Conservation (phyloP, 2,329 filamentous ascomycete genomes). For the Verruconis gallopava region DNA sequence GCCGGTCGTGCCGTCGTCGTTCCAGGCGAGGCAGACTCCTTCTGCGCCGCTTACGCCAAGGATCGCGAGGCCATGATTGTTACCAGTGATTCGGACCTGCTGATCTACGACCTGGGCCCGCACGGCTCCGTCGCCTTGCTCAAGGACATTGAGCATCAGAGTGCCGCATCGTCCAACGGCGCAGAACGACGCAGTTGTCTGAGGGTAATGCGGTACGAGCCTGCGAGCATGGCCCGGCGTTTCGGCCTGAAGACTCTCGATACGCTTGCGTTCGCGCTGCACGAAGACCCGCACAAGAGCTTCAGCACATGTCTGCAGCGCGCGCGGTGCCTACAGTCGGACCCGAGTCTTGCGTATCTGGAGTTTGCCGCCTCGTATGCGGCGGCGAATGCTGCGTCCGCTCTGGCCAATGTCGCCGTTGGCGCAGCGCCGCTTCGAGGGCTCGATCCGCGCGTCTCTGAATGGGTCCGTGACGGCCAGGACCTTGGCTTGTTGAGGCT, state of each 20-base stretch:
- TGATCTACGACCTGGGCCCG: constrained; percentile 7
- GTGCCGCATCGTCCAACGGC: neutral
- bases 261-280: constrained; percentile 1
- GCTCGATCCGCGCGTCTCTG: constrained; percentile 6
- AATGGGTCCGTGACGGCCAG: constrained; percentile 2
- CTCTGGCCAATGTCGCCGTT: neutral
- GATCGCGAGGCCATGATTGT: constrained; percentile 5
- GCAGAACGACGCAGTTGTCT: neutral
- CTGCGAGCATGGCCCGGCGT: neutral
- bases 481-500: no score
- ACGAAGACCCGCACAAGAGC: constrained; percentile 1
- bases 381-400: neutral
- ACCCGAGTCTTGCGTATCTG: neutral
- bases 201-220: neutral
- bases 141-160: constrained; percentile 1
- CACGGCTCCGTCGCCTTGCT: constrained; percentile 3
- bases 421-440: neutral
- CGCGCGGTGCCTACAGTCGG: neutral
- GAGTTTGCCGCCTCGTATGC: neutral
- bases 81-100: constrained; percentile 10
- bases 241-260: neutral
- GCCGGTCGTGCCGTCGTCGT: neutral
- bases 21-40: constrained; percentile 9
- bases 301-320: neutral
- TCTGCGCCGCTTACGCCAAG: constrained; percentile 6